These are phyloP conservation scores for Trichoderma endophyticum DNA, from an alignment of 2,329 filamentous ascomycete genomes.

Conservation along the genomic window DNA sequence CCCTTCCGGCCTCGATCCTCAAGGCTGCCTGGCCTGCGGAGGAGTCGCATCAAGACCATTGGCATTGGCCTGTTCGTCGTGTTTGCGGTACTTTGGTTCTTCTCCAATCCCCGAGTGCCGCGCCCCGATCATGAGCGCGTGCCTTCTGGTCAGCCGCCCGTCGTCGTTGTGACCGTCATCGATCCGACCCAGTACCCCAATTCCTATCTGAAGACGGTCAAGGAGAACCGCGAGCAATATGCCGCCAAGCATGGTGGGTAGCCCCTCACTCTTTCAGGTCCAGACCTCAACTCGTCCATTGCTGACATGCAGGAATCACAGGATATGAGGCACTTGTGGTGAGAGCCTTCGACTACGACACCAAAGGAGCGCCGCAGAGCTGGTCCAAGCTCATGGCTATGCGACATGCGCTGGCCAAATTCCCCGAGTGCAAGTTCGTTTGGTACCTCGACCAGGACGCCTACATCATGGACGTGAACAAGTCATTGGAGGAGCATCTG, in stretches of 20 bases:
- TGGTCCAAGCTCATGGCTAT: constrained; percentile 82
- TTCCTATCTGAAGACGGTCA: constrained; percentile 69
- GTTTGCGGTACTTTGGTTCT: constrained; percentile 58
- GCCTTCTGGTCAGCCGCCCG: constrained; percentile 55
- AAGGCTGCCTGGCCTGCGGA: constrained; percentile 52
- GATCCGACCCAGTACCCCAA: constrained; percentile 64
- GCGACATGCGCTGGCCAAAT: constrained; percentile 80
- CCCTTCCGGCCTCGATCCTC: constrained; percentile 64
- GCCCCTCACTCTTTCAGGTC: neutral
- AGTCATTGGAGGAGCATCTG: constrained; percentile 68
- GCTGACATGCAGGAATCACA: constrained; percentile 34
- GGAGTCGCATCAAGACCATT: constrained; percentile 60
- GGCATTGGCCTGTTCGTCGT: constrained; percentile 53
- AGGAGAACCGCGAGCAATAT: constrained; percentile 80
- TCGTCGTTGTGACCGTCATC: constrained; percentile 82
- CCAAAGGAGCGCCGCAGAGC: constrained; percentile 55
- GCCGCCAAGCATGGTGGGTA: constrained; percentile 77
- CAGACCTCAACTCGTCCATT: neutral
- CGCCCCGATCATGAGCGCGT: constrained; percentile 35
- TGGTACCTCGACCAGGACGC: constrained; percentile 85
- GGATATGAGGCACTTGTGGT: constrained; percentile 86
- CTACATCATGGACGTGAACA: constrained; percentile 79
- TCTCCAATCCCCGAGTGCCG: constrained; percentile 40
- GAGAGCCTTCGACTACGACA: constrained; percentile 70
- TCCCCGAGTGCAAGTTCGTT: constrained; percentile 73